A percentile compares a stretch with the other conserved stretches of the same genome.
Evolutionary conservation across 2,329 filamentous ascomycete genomes (phyloP).

Genomic region (Claviceps pusilla): DNA sequence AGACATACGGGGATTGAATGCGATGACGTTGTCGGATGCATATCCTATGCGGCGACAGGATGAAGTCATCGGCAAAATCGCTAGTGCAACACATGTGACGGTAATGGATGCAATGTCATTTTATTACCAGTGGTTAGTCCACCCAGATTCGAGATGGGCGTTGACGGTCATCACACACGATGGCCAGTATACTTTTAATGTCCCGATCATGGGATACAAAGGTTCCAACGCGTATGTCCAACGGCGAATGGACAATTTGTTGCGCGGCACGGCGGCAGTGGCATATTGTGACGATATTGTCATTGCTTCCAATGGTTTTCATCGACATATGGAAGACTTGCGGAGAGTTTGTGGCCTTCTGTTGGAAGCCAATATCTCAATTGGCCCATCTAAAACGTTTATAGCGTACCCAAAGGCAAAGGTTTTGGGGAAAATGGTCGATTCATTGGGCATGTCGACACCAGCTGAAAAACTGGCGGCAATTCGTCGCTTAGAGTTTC

Average conservation of each 20-base stretch:
- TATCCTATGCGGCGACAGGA: not conserved
- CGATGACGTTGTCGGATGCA: not conserved
- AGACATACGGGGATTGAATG: not conserved
- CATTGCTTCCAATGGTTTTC: not conserved
- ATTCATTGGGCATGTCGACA: too few relatives aligned
- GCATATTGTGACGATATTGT: not conserved
- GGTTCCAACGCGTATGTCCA: not conserved
- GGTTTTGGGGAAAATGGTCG: too few relatives aligned
- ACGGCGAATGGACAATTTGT: not conserved
- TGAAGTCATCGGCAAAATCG: not conserved
- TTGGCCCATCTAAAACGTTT: too few relatives aligned
- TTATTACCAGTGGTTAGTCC: not conserved
- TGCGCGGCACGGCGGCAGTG: not conserved
- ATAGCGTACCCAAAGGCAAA: too few relatives aligned
- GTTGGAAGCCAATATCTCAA: too few relatives aligned
- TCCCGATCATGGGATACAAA: not conserved
- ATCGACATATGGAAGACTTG: not conserved
- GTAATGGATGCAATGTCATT: not conserved
- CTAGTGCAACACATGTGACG: not conserved
- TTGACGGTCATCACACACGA: not conserved
- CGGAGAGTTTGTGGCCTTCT: too few relatives aligned
- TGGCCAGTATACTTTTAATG: not conserved
- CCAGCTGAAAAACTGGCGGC: too few relatives aligned
- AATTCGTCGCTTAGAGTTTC: too few relatives aligned
- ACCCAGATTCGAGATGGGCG: not conserved